Base-by-base conservation (phyloP, 2,329 filamentous ascomycete species). In the Whalleya microplaca region DNA sequence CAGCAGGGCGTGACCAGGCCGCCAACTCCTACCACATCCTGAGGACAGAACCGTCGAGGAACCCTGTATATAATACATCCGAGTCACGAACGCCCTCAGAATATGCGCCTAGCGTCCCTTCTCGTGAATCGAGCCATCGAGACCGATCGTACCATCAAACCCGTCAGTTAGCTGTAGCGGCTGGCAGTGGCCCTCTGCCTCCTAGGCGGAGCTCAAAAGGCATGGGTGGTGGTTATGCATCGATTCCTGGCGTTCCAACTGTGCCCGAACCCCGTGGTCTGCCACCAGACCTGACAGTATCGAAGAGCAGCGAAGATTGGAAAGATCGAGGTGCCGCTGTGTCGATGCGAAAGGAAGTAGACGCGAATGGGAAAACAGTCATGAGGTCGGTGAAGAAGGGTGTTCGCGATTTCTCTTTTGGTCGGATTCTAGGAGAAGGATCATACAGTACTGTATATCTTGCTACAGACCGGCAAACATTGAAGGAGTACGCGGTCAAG, bases 401-500 rank as follows among this genome's bases (percentile, higher is more conserved):
- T 2, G 95, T 99, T 44, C 91, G 95, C 64, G 95, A 99, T 76
- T 99, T 99, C 75, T 89, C 88, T 40, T 99, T 99, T 75, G 93
- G 93, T 21, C 85, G 90, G 52, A 88, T 94, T 2, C 81, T 99
- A 2, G 95, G 95, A 55, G 95, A 99, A 75, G 95, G 95, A 21
- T 99, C 95, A 5, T 99, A 99, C 82, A 98, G 94, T 70, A 97
- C 93, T 8, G 95, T 99, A 40, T 86, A 95, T 62, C 86, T 95
- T 50, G 95, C 93, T 40, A 96, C 92, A 3, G 95, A 99, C 74
- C 87, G 94, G 59, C 92, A 96, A 73, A 96, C 92, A 1, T 78
- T 96, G 55, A 96, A 96, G 69, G 94, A 99, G 73, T 98, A 98
- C 71, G 95, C 95, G 21, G 93, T 99, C 76, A 99, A 99, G 74